These are phyloP conservation scores for Flaveria trinervia DNA, from an alignment of 129 eudicot genomes.

Conservation along the genomic window DNA sequence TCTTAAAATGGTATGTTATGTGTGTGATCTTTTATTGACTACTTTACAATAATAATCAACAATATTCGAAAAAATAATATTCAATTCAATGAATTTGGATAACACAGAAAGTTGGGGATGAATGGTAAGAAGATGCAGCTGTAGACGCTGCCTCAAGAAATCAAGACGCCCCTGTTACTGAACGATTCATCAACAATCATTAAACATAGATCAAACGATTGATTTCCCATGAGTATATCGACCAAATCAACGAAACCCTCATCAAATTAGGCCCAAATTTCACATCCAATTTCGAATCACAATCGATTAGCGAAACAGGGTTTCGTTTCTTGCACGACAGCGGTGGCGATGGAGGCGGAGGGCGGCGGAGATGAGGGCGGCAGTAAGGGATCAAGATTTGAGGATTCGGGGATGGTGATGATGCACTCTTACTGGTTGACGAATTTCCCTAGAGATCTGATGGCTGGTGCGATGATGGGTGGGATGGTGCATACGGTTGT, in stretches of 20 bases:
- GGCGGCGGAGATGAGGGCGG: conserved; percentile 46
- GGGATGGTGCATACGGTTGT: conserved; percentile 93
- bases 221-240: background rate
- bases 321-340: background rate
- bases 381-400: background rate
- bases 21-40: no score
- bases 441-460: conserved; percentile 78
- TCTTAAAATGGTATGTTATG: no score
- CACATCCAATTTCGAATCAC: background rate
- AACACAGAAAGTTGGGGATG: conserved; percentile 13
- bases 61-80: background rate
- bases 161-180: conserved; percentile 3
- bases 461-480: conserved; percentile 92
- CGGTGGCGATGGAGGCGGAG: conserved; percentile 44
- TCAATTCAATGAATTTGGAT: conserved; percentile 2
- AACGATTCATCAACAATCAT: conserved; percentile 25
- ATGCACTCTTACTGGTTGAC: conserved; percentile 48
- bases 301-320: no score
- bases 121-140: conserved; percentile 28
- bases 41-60: background rate
- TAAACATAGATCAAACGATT: background rate
- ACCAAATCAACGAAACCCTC: conserved; percentile 25
- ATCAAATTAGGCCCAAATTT: conserved; percentile 17
- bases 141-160: conserved; percentile 15
- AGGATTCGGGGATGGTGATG: conserved; percentile 18